Evolutionary conservation across 352 stramenopile genomes (phyloP).

Genomic region (Pythium brassicae): DNA sequence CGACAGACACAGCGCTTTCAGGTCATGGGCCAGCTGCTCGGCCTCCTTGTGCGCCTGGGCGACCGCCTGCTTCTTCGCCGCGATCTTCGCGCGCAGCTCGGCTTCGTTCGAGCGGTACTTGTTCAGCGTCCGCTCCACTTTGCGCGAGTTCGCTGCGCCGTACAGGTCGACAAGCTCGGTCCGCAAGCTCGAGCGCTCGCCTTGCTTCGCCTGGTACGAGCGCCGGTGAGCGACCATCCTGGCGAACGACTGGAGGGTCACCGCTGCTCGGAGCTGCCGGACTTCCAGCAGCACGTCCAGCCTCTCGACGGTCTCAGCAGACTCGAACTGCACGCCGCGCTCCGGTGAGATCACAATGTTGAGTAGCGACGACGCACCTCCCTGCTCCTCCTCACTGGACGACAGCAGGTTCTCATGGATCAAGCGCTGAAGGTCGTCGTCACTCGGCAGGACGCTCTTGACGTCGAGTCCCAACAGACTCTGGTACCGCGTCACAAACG

Average conservation of each 20-base stretch:
- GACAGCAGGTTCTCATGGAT: slow-evolving; percentile 16
- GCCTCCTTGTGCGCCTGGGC: slow-evolving; percentile 18
- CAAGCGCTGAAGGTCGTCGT: slow-evolving; percentile 16
- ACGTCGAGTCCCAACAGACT: slow-evolving; percentile 13
- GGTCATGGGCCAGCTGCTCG: slow-evolving; percentile 29
- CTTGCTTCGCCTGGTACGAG: slow-evolving; percentile 26
- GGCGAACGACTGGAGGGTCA: slow-evolving; percentile 34
- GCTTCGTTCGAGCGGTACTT: slow-evolving; percentile 40
- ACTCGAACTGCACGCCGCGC: slow-evolving; percentile 20
- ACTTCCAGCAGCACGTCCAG: slow-evolving; percentile 33
- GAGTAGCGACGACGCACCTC: background rate
- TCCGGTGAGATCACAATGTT: slow-evolving; percentile 16
- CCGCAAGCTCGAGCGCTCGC: slow-evolving; percentile 21
- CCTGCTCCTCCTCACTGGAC: background rate
- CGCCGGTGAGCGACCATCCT: slow-evolving; percentile 28
- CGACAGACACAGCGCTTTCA: slow-evolving; percentile 38
- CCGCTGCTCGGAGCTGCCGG: slow-evolving; percentile 25
- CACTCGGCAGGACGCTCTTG: background rate
- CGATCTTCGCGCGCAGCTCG: slow-evolving; percentile 34
- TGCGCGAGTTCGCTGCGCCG: slow-evolving; percentile 21
- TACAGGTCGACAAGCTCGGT: slow-evolving; percentile 42
- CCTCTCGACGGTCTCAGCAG: slow-evolving; percentile 27
- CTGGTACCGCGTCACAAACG: slow-evolving; percentile 25
- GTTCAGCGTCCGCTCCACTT: slow-evolving; percentile 29
- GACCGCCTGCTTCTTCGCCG: slow-evolving; percentile 21